phyloP scores from a whole-genome alignment of 805 yeast genomes.

The Cyberlindnera euphorbiiphila region DNA sequence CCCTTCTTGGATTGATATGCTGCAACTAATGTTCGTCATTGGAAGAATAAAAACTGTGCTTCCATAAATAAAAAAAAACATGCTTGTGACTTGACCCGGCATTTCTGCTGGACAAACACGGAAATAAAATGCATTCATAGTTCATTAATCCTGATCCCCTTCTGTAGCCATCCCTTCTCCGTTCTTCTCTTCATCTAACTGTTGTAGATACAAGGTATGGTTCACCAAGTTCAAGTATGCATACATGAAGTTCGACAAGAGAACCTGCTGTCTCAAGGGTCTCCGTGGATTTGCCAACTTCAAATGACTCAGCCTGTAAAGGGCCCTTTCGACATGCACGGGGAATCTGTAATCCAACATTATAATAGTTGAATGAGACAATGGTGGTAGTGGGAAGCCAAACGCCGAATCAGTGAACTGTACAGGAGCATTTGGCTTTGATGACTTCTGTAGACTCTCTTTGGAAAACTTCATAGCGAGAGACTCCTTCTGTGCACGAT shows the following conservation, averaged over 20 bases:
- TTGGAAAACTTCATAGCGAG: conserved; percentile 28
- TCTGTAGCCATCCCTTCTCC: conserved; percentile 5
- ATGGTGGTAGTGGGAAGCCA: conserved; percentile 83
- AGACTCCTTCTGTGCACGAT: conserved; percentile 21
- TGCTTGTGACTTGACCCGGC: background rate
- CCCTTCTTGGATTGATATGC: background rate
- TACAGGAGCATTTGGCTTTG: conserved; percentile 51
- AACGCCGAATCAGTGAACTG: conserved; percentile 75
- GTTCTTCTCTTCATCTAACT: conserved; percentile 37
- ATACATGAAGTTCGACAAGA: conserved; percentile 94
- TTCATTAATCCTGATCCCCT: too few relatives aligned
- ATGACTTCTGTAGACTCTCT: conserved; percentile 33
- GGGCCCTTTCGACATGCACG: conserved; percentile 92
- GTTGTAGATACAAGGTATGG: conserved; percentile 79
- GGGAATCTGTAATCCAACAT: conserved; percentile 89
- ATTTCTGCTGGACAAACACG: too few relatives aligned
- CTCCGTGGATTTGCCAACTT: conserved; percentile 93
- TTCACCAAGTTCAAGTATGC: conserved; percentile 93
- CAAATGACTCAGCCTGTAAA: conserved; percentile 86
- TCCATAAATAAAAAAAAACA: too few relatives aligned
- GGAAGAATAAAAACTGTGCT: background rate
- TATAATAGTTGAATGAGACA: conserved; percentile 68
- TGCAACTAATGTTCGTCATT: too few relatives aligned
- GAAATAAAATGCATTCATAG: background rate
- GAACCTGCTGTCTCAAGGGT: conserved; percentile 86